Evolutionary conservation across 208 protist genomes (phyloP).

Genomic region (Leishmania tropica): DNA sequence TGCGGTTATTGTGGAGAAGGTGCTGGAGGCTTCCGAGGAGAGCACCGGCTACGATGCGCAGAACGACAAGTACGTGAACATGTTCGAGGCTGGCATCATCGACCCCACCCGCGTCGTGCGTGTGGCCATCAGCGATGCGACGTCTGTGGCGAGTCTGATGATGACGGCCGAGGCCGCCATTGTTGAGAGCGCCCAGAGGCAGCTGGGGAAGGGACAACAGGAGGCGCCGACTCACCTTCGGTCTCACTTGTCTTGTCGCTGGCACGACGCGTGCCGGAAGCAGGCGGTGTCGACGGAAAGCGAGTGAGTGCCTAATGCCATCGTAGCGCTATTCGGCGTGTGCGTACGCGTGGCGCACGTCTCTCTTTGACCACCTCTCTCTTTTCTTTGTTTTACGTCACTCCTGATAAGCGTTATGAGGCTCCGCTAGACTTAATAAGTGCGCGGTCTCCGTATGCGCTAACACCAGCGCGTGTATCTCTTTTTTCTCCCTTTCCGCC

Average conservation of each 20-base stretch:
- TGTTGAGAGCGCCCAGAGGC: conserved; percentile 29
- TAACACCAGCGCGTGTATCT: neutral
- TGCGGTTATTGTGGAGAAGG: too few species aligned
- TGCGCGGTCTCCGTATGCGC: neutral
- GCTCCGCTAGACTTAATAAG: neutral
- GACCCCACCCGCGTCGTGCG: too few species aligned
- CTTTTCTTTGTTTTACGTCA: neutral
- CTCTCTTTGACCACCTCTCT: neutral
- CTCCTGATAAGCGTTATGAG: neutral
- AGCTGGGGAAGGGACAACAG: neutral
- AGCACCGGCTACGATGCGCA: too few species aligned
- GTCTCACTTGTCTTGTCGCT: neutral
- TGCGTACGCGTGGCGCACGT: neutral
- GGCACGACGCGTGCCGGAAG: neutral
- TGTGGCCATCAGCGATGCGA: too few species aligned
- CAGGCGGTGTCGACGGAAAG: neutral
- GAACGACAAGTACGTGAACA: too few species aligned
- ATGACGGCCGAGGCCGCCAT: conserved; percentile 96
- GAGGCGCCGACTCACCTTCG: neutral
- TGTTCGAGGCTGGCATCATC: too few species aligned
- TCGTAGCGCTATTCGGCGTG: neutral
- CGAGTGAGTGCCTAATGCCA: neutral
- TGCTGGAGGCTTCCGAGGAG: too few species aligned
- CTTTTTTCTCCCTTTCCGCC: too few species aligned
- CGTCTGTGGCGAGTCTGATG: too few species aligned